Evolutionary conservation across 2,329 filamentous ascomycete species (phyloP).

Genomic region (Alternaria postmessia): DNA sequence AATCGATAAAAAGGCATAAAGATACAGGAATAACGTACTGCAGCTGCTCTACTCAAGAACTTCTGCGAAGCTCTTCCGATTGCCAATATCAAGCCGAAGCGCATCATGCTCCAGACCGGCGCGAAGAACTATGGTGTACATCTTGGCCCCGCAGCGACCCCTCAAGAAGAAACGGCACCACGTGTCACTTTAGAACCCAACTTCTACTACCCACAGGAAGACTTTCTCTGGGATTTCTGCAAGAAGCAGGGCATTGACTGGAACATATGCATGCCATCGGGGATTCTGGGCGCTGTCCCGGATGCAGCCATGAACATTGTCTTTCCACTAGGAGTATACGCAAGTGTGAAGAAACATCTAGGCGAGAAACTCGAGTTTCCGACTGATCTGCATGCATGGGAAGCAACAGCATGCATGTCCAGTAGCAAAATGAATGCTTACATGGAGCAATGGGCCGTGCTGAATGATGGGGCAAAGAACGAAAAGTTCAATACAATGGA

Average conservation of each 20-base stretch:
- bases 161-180: constrained; percentile 58
- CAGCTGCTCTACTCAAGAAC: constrained; percentile 55
- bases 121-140: constrained; percentile 63
- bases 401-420: constrained; percentile 53
- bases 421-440: constrained; percentile 59
- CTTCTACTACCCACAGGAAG: constrained; percentile 66
- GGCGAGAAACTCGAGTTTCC: constrained; percentile 56
- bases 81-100: constrained; percentile 54
- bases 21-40: neutral
- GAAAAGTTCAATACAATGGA: constrained; percentile 62
- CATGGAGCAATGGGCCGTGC: constrained; percentile 61
- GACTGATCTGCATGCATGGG: constrained; percentile 56
- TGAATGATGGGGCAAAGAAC: constrained; percentile 53
- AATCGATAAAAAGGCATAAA: neutral
- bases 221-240: constrained; percentile 57
- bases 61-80: constrained; percentile 57
- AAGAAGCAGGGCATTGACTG: constrained; percentile 49
- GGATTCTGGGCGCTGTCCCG: constrained; percentile 59
- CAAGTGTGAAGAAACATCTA: constrained; percentile 56
- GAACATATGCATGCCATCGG: constrained; percentile 59
- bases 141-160: constrained; percentile 55
- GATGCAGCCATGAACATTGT: constrained; percentile 61
- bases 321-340: constrained; percentile 60
- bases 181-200: constrained; percentile 57
- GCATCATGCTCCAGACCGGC: constrained; percentile 61